Evolutionary conservation across 345 rosid species (phyloP).

Genomic region (Sisymbrium altissimum): DNA sequence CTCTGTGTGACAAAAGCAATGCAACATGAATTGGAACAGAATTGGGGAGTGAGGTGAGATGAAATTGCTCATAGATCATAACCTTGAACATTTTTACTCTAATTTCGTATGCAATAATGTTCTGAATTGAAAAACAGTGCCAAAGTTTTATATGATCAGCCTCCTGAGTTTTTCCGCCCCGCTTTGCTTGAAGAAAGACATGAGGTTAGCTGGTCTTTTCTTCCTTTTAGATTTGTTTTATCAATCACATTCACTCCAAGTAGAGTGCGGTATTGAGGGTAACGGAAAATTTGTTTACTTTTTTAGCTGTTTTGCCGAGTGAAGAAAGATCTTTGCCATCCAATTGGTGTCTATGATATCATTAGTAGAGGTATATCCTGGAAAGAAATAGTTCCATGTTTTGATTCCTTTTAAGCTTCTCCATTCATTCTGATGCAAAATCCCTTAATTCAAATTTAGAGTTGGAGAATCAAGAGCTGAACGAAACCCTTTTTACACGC

Average conservation of each 20-base stretch:
- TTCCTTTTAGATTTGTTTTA: background rate
- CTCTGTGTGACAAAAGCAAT: slow-evolving; percentile 90
- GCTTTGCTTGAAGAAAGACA: slow-evolving; percentile 75
- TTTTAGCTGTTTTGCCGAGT: slow-evolving; percentile 80
- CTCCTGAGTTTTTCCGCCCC: slow-evolving; percentile 87
- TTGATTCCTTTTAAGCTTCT: slow-evolving; percentile 4
- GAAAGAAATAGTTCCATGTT: slow-evolving; percentile 6
- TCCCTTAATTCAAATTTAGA: slow-evolving; percentile 24
- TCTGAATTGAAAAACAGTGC: slow-evolving; percentile 49
- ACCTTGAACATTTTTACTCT: slow-evolving; percentile 9
- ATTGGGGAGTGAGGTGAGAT: slow-evolving; percentile 93
- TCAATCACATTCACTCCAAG: background rate
- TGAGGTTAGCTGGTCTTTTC: slow-evolving; percentile 49
- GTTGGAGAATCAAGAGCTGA: slow-evolving; percentile 29
- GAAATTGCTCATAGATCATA: slow-evolving; percentile 24
- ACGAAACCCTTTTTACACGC: slow-evolving; percentile 66
- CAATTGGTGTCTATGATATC: slow-evolving; percentile 57
- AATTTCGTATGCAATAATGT: background rate
- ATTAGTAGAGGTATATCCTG: slow-evolving; percentile 53
- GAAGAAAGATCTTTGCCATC: slow-evolving; percentile 48
- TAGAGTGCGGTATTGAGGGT: background rate
- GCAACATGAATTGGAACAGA: slow-evolving; percentile 95
- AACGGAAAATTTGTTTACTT: slow-evolving; percentile 13
- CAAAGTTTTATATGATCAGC: slow-evolving; percentile 81
- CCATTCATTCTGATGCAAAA: background rate